These are phyloP conservation scores for Schizochytrium sp. DNA, from an alignment of 108 stramenopile species.

Conservation along the genomic window DNA sequence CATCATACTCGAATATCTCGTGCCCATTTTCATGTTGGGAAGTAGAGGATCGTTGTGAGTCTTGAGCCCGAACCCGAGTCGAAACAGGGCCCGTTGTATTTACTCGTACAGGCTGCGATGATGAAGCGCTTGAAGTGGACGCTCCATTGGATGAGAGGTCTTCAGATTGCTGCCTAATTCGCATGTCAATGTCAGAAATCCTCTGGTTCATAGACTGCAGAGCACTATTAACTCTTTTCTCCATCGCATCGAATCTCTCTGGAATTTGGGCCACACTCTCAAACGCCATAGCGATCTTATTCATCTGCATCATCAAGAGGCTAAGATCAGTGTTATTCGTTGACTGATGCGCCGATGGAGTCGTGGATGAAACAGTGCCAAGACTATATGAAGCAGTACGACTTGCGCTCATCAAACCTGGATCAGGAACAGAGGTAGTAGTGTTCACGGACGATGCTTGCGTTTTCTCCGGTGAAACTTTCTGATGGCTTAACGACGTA, in stretches of 20 bases:
- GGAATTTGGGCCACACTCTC: conserved; percentile 55
- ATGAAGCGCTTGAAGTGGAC: neutral
- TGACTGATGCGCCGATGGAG: neutral
- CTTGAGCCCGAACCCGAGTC: no score
- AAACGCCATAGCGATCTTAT: conserved; percentile 34
- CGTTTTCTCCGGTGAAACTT: no score
- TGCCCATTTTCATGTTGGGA: no score
- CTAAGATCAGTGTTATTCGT: neutral
- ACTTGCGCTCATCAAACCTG: no score
- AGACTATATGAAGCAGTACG: no score
- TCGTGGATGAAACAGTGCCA: neutral
- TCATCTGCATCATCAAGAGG: neutral
- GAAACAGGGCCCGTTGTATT: neutral
- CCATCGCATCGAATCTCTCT: conserved; percentile 37
- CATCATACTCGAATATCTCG: no score
- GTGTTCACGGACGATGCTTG: no score
- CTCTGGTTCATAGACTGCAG: neutral
- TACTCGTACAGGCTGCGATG: neutral
- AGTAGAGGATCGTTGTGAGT: no score
- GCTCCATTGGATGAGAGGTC: neutral
- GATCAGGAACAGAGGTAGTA: no score
- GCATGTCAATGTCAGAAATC: conserved; percentile 5
- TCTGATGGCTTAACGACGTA: no score
- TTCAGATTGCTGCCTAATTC: conserved; percentile 17
- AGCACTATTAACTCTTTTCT: neutral